Conservation (phyloP, 2,329 filamentous ascomycete species). For the Scedosporium minutisporum region DNA sequence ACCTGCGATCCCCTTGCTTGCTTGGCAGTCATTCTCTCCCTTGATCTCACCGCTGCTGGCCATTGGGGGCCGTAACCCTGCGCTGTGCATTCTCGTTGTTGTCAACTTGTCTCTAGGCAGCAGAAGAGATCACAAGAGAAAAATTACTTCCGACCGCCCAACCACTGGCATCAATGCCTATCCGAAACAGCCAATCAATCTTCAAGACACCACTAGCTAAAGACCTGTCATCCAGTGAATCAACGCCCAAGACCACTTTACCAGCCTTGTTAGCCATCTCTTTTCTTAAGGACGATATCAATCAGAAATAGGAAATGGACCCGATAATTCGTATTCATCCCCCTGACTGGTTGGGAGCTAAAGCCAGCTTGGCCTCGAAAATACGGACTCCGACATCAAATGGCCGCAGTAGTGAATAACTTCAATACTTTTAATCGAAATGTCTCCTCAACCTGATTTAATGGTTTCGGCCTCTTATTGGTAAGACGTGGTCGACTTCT, state of each 20-base stretch:
- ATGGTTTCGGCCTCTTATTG: no score
- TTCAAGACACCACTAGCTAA: neutral
- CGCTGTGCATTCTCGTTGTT: neutral
- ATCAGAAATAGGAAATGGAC: neutral
- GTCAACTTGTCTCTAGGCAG: neutral
- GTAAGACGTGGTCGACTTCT: neutral
- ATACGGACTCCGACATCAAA: no score
- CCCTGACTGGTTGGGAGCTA: neutral
- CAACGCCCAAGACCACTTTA: neutral
- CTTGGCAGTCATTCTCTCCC: neutral
- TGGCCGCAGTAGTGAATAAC: no score
- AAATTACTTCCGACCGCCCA: neutral
- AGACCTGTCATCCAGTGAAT: neutral
- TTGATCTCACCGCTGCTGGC: neutral
- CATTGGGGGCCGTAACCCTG: neutral
- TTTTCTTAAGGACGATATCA: neutral
- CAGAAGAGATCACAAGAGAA: neutral
- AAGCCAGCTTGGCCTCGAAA: neutral
- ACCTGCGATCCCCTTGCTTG: neutral
- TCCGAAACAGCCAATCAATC: constrained; percentile 3
- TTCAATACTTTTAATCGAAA: no score
- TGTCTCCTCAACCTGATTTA: no score
- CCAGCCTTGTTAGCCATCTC: neutral
- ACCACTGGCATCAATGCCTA: neutral
- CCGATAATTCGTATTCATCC: neutral